Base-by-base conservation (phyloP, 371 early-diverging fungal species). In the Smittium culicis region DNA sequence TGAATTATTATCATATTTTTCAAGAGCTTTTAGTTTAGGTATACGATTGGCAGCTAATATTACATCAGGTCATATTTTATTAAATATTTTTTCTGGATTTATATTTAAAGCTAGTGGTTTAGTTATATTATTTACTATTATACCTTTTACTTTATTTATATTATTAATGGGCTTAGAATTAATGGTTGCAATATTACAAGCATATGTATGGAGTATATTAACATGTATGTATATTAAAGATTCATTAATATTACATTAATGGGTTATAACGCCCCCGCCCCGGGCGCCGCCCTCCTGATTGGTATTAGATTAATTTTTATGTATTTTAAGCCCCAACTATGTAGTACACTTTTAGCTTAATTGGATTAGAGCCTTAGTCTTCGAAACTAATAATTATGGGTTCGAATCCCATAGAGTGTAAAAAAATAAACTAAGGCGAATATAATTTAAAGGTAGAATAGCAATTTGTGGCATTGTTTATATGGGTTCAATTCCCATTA, bases 11-110 rank as follows among this genome's bases (percentile, higher is more conserved):
- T 83, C 83, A 61, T 84, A 77, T 75, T 67, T 83, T 66, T 77
- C 79, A 66, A 81, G 83, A 82, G 81, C 78, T 72, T 73, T 81
- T 71, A 82, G 82, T 80, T 77, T 81, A 80, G 84, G 82, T 67
- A 78, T 83, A 68, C 79, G 84, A 83, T 81, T 78, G 78, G 81
- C 79, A 35, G 79, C 80, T 33, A 81, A 81, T 63, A 80, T 82
- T 70, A 76, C 76, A 61, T 69, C 77, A 66, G 77, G 77, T 67
- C 77, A 76, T 74, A 77, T 74, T 70, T 73, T 76, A 76, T 77
- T 76, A 74, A 76, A 76, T 73, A 76, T 76, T 61, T 75, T 76
- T 69, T 77, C 73, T 73, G 71, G 71, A 72, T 77, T 77, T 70
- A 72, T 71, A 69, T 72, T 72, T 76, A 70, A 77, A 72, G 65